phyloP scores from a whole-genome alignment of 805 yeast species.

The Nematodospora valgi region DNA sequence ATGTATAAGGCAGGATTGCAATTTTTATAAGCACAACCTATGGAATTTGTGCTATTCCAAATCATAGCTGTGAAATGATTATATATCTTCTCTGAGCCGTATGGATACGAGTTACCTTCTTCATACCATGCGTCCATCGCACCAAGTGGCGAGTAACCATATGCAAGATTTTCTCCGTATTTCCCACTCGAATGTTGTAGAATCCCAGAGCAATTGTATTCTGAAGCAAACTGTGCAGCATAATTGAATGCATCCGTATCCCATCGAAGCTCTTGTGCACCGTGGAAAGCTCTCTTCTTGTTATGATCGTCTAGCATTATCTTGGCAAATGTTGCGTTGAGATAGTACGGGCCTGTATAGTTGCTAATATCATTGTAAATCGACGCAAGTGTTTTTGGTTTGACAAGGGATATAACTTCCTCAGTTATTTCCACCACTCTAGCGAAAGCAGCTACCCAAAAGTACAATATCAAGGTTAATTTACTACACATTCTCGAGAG shows the following conservation, averaged over 20 bases:
- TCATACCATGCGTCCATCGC: slow-evolving; percentile 39
- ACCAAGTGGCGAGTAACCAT: slow-evolving; percentile 29
- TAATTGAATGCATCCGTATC: slow-evolving; percentile 44
- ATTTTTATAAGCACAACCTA: slow-evolving; percentile 73
- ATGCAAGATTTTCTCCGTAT: slow-evolving; percentile 40
- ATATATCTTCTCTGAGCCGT: slow-evolving; percentile 29
- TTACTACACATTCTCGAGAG: too few species aligned
- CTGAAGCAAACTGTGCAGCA: slow-evolving; percentile 46
- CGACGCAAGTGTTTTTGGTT: too few species aligned
- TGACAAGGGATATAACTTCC: too few species aligned
- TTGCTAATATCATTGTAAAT: slow-evolving; percentile 5
- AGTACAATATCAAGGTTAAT: too few species aligned
- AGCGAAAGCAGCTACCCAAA: too few species aligned
- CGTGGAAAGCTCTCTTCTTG: slow-evolving; percentile 49
- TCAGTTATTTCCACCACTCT: too few species aligned
- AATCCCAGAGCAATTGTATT: slow-evolving; percentile 46
- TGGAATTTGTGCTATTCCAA: slow-evolving; percentile 57
- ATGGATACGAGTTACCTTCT: slow-evolving; percentile 30
- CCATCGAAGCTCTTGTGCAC: slow-evolving; percentile 55
- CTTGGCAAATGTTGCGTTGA: slow-evolving; percentile 31
- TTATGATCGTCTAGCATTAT: slow-evolving; percentile 61
- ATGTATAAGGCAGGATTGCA: slow-evolving; percentile 57
- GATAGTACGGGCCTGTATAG: slow-evolving; percentile 9
- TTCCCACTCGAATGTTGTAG: slow-evolving; percentile 35
- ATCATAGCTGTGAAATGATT: slow-evolving; percentile 77